A percentile compares a stretch with the other conserved stretches of the same genome.
Conservation (phyloP, 2,329 filamentous ascomycete species). For the Penicillium janthinellum region DNA sequence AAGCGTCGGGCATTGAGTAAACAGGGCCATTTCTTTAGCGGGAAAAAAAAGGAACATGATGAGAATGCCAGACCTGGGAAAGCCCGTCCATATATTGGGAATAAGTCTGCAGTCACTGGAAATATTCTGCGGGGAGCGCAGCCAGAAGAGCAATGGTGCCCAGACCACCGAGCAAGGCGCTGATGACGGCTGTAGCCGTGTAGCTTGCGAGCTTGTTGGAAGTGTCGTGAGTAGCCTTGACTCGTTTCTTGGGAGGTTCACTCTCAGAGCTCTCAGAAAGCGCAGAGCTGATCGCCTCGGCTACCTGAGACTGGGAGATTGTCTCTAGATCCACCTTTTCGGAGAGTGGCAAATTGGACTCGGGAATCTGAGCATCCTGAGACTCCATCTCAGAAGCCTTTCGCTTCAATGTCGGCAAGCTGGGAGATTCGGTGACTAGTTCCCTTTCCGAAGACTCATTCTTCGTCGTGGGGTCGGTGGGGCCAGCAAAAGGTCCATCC, state of each 20-base stretch:
- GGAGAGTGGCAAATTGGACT: conserved; percentile 10
- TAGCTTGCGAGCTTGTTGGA: conserved; percentile 36
- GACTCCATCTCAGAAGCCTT: conserved; percentile 35
- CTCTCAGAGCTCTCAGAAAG: conserved; percentile 15
- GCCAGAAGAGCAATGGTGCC: conserved; percentile 45
- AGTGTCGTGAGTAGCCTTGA: conserved; percentile 24
- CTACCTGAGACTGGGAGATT: conserved; percentile 11
- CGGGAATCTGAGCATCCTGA: conserved; percentile 32
- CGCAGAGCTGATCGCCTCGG: conserved; percentile 15
- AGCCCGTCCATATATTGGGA: neutral
- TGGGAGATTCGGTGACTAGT: neutral
- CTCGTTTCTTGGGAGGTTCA: conserved; percentile 32
- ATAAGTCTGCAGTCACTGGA: conserved; percentile 31
- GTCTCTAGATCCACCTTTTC: conserved; percentile 18
- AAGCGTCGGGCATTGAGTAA: neutral
- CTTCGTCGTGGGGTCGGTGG: neutral
- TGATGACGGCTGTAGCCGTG: conserved; percentile 42
- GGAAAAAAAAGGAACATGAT: neutral
- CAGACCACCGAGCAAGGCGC: conserved; percentile 46
- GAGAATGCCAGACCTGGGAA: neutral
- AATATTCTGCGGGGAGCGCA: conserved; percentile 47
- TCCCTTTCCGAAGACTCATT: neutral
- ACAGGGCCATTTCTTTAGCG: neutral
- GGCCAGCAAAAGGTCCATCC: conserved; percentile 16
- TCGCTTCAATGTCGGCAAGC: conserved; percentile 28